These are phyloP conservation scores for Cavenderia fasciculata DNA, from an alignment of 78 protist genomes.

Conservation along the genomic window DNA sequence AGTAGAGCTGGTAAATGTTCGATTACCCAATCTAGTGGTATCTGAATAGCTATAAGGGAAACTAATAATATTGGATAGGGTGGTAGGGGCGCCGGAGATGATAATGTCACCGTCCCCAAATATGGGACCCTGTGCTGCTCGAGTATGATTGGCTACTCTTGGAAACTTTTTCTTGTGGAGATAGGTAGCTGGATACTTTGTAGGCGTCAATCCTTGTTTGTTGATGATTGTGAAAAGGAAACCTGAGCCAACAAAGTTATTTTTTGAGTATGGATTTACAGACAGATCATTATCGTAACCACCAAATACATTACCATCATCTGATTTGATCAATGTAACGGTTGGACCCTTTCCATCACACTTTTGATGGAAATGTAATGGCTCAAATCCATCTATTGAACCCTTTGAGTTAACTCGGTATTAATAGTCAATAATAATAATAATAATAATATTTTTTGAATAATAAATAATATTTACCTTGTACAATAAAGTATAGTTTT, in stretches of 20 bases:
- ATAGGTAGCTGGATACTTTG: too few relatives aligned
- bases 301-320: conserved; percentile 18
- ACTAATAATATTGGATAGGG: neutral
- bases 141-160: neutral
- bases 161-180: neutral
- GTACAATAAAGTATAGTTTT: too few relatives aligned
- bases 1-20: too few relatives aligned
- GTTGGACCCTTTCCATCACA: conserved; percentile 6
- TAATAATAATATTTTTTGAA: too few relatives aligned
- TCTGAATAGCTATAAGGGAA: neutral
- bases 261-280: neutral
- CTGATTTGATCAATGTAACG: neutral
- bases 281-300: neutral
- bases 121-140: neutral
- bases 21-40: neutral
- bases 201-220: neutral
- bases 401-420: neutral
- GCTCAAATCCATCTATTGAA: neutral
- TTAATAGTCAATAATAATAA: too few relatives aligned
- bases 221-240: conserved; percentile 1
- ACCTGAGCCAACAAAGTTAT: neutral
- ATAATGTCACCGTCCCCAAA: conserved; percentile 21
- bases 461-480: too few relatives aligned
- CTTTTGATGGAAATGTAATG: neutral
- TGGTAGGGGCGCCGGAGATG: neutral